Evolutionary conservation across 306 rosid genomes (phyloP), one percentile per base, ranked within the genome.

Genomic region (Acacia crassicarpa): DNA sequence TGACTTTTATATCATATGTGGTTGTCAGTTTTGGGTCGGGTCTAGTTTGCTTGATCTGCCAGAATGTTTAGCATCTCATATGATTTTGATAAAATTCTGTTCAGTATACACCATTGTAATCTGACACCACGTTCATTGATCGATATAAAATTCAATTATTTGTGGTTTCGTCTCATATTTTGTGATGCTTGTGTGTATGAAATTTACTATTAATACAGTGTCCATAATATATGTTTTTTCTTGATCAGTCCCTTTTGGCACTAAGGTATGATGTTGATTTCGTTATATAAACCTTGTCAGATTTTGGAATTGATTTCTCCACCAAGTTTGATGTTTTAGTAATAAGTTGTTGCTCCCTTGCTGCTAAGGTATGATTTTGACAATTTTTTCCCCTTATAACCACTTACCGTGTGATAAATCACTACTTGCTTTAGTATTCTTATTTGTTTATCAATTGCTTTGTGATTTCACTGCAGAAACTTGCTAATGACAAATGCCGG

Each of bases 401-500:
- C 6, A 12, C 40, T 71, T 8, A 6, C 44, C 23, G 1, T 71
- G 63, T 40, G 67, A 9, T 13, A 32, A 61, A 13, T 53, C 54
- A 59, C 30, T 69, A 16, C 45, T 33, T 15, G 66, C 67, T 16
- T 78, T 27, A 80, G 17, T 78, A 5, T 25, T 35, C 16, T 75
- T 62, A 32, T 77, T 51, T 22, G 2, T 27, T 59, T 33, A 74
- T 61, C 67, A 9, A 40, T 83, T 45, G n/a, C 81, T 69, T 27
- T 79, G 14, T 27, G 56, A 2, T 69, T 81, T 75, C 45, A 13
- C 51, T 91, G 88, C 80, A 95, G 99, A 95, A 91, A 90, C 78
- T 85, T 40, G 85, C 88, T 65, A 92, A 93, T 85, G 97, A 91
- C 8, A 95, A 90, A 86, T 95, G 98, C 89, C 86, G 97, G 74